phyloP scores from a whole-genome alignment of 1,139 yeast species.

The Blastobotrys malaysiensis region DNA sequence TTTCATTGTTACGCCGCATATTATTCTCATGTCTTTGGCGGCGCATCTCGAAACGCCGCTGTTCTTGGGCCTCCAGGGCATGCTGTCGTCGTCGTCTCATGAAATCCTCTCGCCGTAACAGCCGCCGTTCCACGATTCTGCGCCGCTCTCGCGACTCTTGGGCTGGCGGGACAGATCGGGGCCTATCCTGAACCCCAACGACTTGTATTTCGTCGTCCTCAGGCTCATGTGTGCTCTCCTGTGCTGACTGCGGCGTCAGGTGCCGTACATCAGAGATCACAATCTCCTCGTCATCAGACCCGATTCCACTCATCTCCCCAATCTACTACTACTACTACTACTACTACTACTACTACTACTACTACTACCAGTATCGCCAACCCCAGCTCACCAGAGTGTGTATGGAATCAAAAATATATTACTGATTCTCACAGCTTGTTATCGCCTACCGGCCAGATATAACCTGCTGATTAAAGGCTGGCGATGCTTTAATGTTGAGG shows the following conservation, averaged over 20 bases:
- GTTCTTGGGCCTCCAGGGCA: neutral
- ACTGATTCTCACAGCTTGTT: neutral
- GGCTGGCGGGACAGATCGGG: neutral
- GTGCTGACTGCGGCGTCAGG: slow-evolving; percentile 1
- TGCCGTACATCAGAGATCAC: slow-evolving; percentile 2
- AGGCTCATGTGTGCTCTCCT: neutral
- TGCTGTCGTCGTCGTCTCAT: neutral
- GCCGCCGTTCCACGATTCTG: neutral
- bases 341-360: no score
- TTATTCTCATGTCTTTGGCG: neutral
- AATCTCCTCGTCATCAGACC: slow-evolving; percentile 4
- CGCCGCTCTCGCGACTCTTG: neutral
- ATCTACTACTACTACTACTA: neutral
- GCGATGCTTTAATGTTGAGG: neutral
- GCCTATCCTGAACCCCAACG: neutral
- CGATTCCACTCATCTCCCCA: neutral
- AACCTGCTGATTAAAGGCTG: neutral
- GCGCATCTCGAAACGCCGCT: neutral
- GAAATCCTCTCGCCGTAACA: neutral
- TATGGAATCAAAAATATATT: neutral
- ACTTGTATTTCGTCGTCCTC: slow-evolving; percentile 4
- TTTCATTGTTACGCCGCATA: neutral
- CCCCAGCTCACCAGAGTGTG: neutral
- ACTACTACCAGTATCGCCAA: neutral
- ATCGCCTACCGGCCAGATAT: neutral